Evolutionary conservation across 179 eudicot genomes (phyloP).

Genomic region (Drosera spatulata): DNA sequence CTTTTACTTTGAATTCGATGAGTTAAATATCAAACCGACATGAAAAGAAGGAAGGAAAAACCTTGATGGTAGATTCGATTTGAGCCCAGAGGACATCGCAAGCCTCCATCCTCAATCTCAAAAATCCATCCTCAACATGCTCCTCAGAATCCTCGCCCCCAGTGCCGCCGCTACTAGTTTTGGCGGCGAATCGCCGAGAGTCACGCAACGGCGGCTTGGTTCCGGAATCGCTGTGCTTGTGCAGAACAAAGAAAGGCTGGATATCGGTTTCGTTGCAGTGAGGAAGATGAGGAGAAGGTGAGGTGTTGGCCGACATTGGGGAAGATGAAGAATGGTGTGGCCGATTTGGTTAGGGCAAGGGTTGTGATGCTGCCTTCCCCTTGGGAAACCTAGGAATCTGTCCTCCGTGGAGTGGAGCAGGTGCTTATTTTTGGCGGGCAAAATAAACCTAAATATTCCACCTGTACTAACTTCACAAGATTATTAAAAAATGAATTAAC

Average conservation of each 20-base stretch:
- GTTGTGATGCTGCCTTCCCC: no score
- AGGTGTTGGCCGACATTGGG: no score
- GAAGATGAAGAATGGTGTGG: no score
- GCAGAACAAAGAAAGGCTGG: slow-evolving; percentile 71
- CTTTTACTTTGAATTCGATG: background rate
- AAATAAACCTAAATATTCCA: no score
- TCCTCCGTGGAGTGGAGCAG: no score
- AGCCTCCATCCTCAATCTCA: slow-evolving; percentile 27
- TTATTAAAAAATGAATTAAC: no score
- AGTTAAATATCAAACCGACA: background rate
- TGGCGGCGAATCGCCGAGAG: slow-evolving; percentile 30
- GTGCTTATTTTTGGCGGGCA: no score
- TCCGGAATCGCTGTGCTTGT: slow-evolving; percentile 20
- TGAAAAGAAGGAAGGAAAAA: background rate
- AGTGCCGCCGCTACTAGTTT: slow-evolving; percentile 2
- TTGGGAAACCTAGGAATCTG: no score
- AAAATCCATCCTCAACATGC: slow-evolving; percentile 8
- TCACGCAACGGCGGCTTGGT: slow-evolving; percentile 23
- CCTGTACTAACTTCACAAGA: no score
- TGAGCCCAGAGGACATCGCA: slow-evolving; percentile 53
- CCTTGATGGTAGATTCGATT: slow-evolving; percentile 57
- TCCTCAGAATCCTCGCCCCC: slow-evolving; percentile 10
- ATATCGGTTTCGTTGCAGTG: no score
- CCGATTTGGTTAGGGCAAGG: no score
- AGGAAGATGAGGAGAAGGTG: no score